Conservation (phyloP, 768 basidiomycete genomes). For the Obba rivulosa region DNA sequence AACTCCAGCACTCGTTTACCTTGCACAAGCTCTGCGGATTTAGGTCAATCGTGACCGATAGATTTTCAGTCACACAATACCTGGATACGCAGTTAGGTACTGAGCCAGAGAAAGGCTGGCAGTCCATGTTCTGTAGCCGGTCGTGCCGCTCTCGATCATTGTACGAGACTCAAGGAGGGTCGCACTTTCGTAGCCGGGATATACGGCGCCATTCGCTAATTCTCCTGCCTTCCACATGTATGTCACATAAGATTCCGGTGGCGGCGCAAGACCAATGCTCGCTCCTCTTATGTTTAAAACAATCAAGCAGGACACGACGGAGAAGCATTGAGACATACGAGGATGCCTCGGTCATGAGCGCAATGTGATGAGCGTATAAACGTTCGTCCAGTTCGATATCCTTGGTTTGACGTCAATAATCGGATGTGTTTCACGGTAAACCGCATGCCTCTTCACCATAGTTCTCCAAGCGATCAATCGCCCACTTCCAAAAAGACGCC, state of each 20-base stretch:
- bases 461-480: conserved; percentile 43
- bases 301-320: not conserved
- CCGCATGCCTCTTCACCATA: conserved; percentile 43
- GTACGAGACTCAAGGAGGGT: conserved; percentile 73
- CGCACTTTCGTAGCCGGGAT: conserved; percentile 31
- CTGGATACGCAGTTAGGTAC: conserved; percentile 51
- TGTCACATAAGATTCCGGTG: conserved; percentile 57
- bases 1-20: conserved; percentile 58
- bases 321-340: conserved; percentile 21
- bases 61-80: conserved; percentile 29
- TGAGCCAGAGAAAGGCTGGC: conserved; percentile 64
- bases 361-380: conserved; percentile 60
- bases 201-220: not conserved
- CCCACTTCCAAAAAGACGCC: conserved; percentile 70
- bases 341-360: conserved; percentile 32
- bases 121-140: conserved; percentile 75
- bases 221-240: conserved; percentile 48
- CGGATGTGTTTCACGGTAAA: not conserved
- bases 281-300: conserved; percentile 1
- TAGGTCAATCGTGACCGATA: not conserved
- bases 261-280: conserved; percentile 21
- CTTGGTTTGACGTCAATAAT: conserved; percentile 24
- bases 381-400: conserved; percentile 59
- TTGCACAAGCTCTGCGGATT: conserved; percentile 34
- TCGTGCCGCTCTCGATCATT: conserved; percentile 71